Base-by-base conservation (phyloP, 225 moss, liverwort and hornwort genomes). In the Straminergon stramineum region DNA sequence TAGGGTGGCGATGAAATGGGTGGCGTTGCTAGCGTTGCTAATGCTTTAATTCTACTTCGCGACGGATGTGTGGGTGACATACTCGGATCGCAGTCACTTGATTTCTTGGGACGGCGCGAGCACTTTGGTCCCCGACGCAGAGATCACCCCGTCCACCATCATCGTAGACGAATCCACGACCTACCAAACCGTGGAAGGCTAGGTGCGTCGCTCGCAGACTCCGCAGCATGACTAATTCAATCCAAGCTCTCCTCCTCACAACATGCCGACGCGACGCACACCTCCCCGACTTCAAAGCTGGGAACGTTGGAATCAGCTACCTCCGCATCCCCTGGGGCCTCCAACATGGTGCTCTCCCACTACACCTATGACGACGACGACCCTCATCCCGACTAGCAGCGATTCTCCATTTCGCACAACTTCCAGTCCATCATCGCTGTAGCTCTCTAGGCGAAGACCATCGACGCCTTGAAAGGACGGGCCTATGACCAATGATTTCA, bases 101-200 rank as follows among this genome's bases (percentile, higher is more conserved):
- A 89, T 90, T 20, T 91, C 91, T 23, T 93, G 85, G 77, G 91
- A 93, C 41, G 89, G 91, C 22, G 34, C 30, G 16, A 78, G 62
- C 20, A 52, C 77, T 17, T 91, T 91, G n/a, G 45, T 45, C 17
- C 71, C 43, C 70, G 90, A 93, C 23, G 81, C 45, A 15, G 48
- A 13, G 32, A 66, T 82, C 48, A 89, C 86, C 12, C 41, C 86
- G 15, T 82, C 90, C 37, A 91, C 93, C 45, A 93, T 94, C 86
- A 81, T 75, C 11, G 89, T 92, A 11, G 86, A 94, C 79, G 93
- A 92, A 71, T 73, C 45, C 74, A 89, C 43, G 43, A 91, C 70
- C 74, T 91, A 89, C 77, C 93, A 92, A 69, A 90, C 90, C 41
- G 89, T 93, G 62, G 90, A 89, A 83, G 91, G 94, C 35, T 94